These are phyloP conservation scores for Daldinia concentrica DNA, from an alignment of 495 filamentous ascomycete species.

Conservation along the genomic window DNA sequence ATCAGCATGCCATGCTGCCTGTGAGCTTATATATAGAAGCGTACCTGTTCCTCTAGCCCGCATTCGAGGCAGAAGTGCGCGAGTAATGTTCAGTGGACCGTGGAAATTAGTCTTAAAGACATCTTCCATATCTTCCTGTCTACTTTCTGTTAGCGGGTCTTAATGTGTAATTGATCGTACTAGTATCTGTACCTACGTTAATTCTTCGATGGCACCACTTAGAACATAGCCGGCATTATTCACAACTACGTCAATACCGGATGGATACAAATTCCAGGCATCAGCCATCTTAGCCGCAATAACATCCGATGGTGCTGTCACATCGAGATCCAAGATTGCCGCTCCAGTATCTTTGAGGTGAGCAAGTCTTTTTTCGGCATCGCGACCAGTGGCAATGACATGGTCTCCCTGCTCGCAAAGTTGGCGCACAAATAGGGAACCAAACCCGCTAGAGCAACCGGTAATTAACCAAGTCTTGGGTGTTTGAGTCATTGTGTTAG, in stretches of 20 bases:
- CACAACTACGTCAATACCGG: slow-evolving; percentile 27
- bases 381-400: slow-evolving; percentile 32
- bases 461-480: slow-evolving; percentile 56
- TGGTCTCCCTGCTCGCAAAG: slow-evolving; percentile 20
- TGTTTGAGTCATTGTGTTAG: not conserved
- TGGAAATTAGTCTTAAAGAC: slow-evolving; percentile 18
- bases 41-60: slow-evolving; percentile 23
- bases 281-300: slow-evolving; percentile 21
- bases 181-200: slow-evolving; percentile 44
- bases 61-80: slow-evolving; percentile 19
- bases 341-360: slow-evolving; percentile 28
- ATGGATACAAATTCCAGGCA: slow-evolving; percentile 12
- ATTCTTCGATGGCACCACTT: slow-evolving; percentile 56
- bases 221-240: slow-evolving; percentile 65
- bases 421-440: slow-evolving; percentile 37
- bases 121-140: slow-evolving; percentile 5
- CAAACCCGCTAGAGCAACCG: slow-evolving; percentile 59
- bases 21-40: slow-evolving; percentile 25
- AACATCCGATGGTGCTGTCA: slow-evolving; percentile 5
- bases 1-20: slow-evolving; percentile 19
- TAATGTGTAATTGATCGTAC: not conserved
- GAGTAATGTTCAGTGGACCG: slow-evolving; percentile 25
- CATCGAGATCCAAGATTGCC: slow-evolving; percentile 27
- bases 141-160: not conserved
- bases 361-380: slow-evolving; percentile 20